Base-by-base conservation (phyloP, 179 eudicot species). In the Vitellaria paradoxa region DNA sequence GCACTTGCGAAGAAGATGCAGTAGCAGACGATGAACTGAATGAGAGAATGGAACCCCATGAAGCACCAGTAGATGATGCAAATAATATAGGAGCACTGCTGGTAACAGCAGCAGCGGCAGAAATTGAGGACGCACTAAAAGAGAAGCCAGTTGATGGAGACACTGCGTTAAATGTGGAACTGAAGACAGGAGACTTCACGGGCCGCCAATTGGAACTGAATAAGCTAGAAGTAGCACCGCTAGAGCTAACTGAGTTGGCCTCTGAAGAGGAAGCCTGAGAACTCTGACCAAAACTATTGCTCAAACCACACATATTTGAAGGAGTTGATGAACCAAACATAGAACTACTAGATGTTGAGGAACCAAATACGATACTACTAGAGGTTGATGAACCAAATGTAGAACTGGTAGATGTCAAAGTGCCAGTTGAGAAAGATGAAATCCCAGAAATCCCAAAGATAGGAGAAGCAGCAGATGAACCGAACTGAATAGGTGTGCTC, bases 111-210 rank as follows among this genome's bases (percentile, higher is more conserved):
- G 85, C 66, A 23, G n/a, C n/a, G n/a, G 62, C 60, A 72, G 91
- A 55, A n/a, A 83, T 20, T 4, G 89, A 76, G 9, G 87, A 79
- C 20, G 82, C 82, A 46, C 85, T 86, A 78, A 88, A 88, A 12
- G 82, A 23, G 70, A 85, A 89, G 42, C 68, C 81, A 18, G 89
- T 24, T 4, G 85, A 64, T 26, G 77, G 76, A 5, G 87, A 42
- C 9, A 79, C 40, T 20, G 84, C 65, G 61, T 53, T 76, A 73
- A 68, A 77, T 21, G 78, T 14, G 13, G 84, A 77, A 64, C 78
- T 50, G 61, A 81, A 81, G 50, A 52, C 13, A 12, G 89, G 52
- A 24, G 86, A 75, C 72, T 77, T 76, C 9, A 83, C 52, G 74
- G 85, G 50, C 76, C 82, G 84, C 83, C 84, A 75, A 79, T 72